Evolutionary conservation across 2,329 filamentous ascomycete genomes (phyloP).

Genomic region (Thelonectria discophora): DNA sequence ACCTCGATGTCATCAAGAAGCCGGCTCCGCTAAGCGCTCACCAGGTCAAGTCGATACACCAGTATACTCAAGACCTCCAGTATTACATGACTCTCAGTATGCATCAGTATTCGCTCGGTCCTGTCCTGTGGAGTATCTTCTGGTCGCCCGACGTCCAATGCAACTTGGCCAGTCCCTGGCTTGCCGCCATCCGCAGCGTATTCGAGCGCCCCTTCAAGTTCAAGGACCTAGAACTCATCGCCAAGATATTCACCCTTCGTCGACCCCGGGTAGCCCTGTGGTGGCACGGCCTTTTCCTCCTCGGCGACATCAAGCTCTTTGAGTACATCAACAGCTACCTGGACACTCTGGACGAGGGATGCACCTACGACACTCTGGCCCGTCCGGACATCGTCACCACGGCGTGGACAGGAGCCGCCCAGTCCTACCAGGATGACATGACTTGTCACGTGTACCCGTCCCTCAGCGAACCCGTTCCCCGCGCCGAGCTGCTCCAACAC

Average conservation of each 20-base stretch:
- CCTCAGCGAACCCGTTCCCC: slow-evolving; percentile 29
- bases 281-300: slow-evolving; percentile 43
- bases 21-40: slow-evolving; percentile 15
- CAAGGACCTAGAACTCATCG: slow-evolving; percentile 37
- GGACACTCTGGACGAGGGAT: slow-evolving; percentile 40
- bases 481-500: slow-evolving; percentile 37
- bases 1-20: slow-evolving; percentile 19
- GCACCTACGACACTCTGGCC: slow-evolving; percentile 37
- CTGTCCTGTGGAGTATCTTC: slow-evolving; percentile 45
- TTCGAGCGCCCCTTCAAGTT: slow-evolving; percentile 34
- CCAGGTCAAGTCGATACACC: slow-evolving; percentile 28
- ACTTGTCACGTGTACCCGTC: slow-evolving; percentile 25
- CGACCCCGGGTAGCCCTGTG: slow-evolving; percentile 42
- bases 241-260: slow-evolving; percentile 38
- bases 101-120: slow-evolving; percentile 38
- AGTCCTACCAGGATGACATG: slow-evolving; percentile 38
- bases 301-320: slow-evolving; percentile 33
- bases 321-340: slow-evolving; percentile 39
- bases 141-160: slow-evolving; percentile 45
- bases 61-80: slow-evolving; percentile 33
- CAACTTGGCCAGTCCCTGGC: slow-evolving; percentile 45
- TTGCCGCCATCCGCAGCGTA: slow-evolving; percentile 37
- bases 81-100: slow-evolving; percentile 47
- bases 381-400: slow-evolving; percentile 42
- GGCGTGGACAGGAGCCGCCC: slow-evolving; percentile 37